phyloP scores from a whole-genome alignment of 2,329 filamentous ascomycete species.

The Diaporthe citrichinensis region DNA sequence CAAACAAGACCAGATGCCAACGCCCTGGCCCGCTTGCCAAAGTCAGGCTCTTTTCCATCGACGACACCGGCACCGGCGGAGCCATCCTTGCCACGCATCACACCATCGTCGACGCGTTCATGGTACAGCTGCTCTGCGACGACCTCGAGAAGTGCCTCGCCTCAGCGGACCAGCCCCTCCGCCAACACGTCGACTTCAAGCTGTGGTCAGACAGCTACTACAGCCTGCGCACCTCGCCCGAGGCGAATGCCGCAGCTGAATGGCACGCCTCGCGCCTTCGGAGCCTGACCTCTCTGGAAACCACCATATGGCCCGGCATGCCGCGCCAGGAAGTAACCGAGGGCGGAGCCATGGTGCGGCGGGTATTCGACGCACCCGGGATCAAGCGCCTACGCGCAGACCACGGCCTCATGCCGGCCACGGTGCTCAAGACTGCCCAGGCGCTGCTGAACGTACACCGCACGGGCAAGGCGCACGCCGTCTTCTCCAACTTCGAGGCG shows the following conservation, averaged over 20 bases:
- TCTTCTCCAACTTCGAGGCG: constrained; percentile 16
- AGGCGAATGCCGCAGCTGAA: not conserved
- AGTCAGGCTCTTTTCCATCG: not conserved
- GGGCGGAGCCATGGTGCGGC: not conserved
- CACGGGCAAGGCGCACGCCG: not conserved
- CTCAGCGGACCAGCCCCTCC: not conserved
- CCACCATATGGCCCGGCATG: not conserved
- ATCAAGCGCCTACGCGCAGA: not conserved
- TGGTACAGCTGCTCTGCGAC: constrained; percentile 12
- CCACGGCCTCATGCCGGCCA: not conserved
- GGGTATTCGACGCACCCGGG: not conserved
- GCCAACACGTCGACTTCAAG: constrained; percentile 10
- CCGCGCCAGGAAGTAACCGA: not conserved
- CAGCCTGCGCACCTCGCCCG: not conserved
- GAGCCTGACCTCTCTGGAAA: not conserved
- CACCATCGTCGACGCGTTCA: constrained; percentile 3
- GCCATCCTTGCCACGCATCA: constrained; percentile 2
- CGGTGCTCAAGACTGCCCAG: not conserved
- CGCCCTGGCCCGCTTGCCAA: not conserved
- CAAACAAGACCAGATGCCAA: not conserved
- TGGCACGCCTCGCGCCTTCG: not conserved
- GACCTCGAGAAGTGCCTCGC: constrained; percentile 4
- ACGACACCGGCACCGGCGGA: not conserved
- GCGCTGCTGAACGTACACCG: not conserved
- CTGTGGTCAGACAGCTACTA: constrained; percentile 7